Evolutionary conservation across 805 yeast species (phyloP), one percentile per base, ranked within the genome.

Genomic region (Candida insectorum): DNA sequence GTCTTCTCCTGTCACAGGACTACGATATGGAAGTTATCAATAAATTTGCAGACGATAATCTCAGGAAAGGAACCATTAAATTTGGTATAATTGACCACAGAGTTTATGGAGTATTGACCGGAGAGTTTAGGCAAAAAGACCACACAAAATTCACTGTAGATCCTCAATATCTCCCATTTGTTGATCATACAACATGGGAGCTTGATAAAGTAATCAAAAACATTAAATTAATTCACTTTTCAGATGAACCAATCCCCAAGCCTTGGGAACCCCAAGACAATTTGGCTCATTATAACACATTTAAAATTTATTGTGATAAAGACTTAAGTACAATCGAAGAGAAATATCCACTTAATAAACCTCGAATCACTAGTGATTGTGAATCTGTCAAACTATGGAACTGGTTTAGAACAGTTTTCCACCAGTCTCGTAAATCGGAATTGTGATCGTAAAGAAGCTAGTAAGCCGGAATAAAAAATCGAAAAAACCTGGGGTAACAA

Each of bases 201-300:
- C 47, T 69, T 3, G 19, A 28, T 5, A 24, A 47, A 15, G 45
- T 54, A 10, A 39, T 57, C 6, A 40, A 47, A 5, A 51, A 59
- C 8, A 52, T 70, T 4, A 71, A 69, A 45, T 60, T 76, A 34
- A 51, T 79, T 18, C 88, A 81, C 50, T 81, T 75, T 51, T 74
- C 82, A 3, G 88, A 81, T 48, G 67, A 70, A 22, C 87, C 87
- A 5, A 53, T 79, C 5, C 76, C 79, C 0, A 80, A 81, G 47
- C 87, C 86, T 4, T 80, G 87, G 87, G 49, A 48, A 25, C 24
- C 40, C 3, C 53, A 55, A 29, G 44, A 51, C 30, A 42, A 50
- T 24, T 18, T 21, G 8, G 52, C 36, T 7, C 46, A 48, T 21
- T 59, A 59, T 35, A 55, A 53, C 31, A 18, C 36, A n/a, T 43